These are phyloP conservation scores for Dryadomyces quercivorus DNA, from an alignment of 2,329 filamentous ascomycete species.

Conservation along the genomic window DNA sequence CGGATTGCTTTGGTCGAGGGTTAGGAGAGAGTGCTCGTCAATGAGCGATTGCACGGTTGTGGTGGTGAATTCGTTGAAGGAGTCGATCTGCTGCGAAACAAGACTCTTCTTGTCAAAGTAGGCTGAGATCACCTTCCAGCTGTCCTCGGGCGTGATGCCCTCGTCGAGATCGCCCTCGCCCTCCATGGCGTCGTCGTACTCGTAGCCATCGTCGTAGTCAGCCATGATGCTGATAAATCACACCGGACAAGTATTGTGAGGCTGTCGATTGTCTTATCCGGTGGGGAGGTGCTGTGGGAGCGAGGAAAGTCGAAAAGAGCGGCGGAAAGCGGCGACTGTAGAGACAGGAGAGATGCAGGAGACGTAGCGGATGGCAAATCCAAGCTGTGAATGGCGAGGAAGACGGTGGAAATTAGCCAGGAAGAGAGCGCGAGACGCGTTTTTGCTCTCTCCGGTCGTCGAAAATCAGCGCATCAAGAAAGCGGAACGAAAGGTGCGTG, in stretches of 20 bases:
- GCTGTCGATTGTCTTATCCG: too few species aligned
- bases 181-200: slow-evolving; percentile 31
- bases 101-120: slow-evolving; percentile 96
- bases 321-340: too few species aligned
- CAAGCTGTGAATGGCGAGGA: neutral
- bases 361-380: neutral
- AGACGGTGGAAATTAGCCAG: slow-evolving; percentile 1
- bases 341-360: too few species aligned
- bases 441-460: slow-evolving; percentile 7
- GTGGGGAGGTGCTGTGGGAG: too few species aligned
- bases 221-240: slow-evolving; percentile 28
- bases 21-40: slow-evolving; percentile 81
- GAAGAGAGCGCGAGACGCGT: slow-evolving; percentile 10
- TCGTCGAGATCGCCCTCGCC: slow-evolving; percentile 62
- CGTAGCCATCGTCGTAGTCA: slow-evolving; percentile 42
- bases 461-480: slow-evolving; percentile 10
- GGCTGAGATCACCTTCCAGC: slow-evolving; percentile 93
- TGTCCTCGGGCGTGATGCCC: slow-evolving; percentile 88
- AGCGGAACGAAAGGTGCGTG: neutral
- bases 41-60: slow-evolving; percentile 92
- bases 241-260: too few species aligned
- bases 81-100: slow-evolving; percentile 94
- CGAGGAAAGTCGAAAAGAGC: too few species aligned
- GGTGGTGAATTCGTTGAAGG: slow-evolving; percentile 92
- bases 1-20: slow-evolving; percentile 85